Percentiles rank a stretch among this genome's conserved stretches.
Conservation (phyloP, 148 eudicot genomes). For the Cornus florida region DNA sequence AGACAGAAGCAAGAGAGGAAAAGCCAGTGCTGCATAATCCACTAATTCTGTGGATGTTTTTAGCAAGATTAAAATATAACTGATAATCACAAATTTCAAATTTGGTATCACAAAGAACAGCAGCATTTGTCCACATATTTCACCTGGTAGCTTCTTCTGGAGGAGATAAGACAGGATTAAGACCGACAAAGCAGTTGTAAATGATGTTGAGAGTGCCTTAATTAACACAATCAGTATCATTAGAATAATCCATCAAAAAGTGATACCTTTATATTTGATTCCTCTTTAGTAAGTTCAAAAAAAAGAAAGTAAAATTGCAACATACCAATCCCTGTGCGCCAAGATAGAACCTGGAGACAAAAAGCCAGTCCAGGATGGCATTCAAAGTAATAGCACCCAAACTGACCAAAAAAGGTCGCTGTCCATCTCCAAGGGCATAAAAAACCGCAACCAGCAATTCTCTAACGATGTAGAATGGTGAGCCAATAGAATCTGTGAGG, state of each 20-base stretch:
- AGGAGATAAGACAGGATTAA: constrained; percentile 18
- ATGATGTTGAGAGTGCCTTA: constrained; percentile 15
- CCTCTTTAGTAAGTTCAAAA: background rate
- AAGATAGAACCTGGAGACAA: constrained; percentile 4
- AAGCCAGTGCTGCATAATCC: background rate
- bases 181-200: constrained; percentile 15
- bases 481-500: constrained; percentile 16
- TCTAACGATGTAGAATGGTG: constrained; percentile 18
- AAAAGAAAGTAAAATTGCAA: background rate
- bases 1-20: constrained; percentile 3
- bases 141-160: constrained; percentile 15
- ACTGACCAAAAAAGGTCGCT: constrained; percentile 16
- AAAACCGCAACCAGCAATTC: constrained; percentile 19
- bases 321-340: constrained; percentile 16
- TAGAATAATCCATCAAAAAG: background rate
- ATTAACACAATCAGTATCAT: background rate
- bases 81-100: background rate
- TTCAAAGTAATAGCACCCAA: constrained; percentile 12
- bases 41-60: background rate
- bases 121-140: background rate
- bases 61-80: background rate
- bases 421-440: constrained; percentile 23
- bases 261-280: background rate
- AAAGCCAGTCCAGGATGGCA: constrained; percentile 18
- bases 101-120: background rate